Percentiles rank a stretch among this genome's conserved stretches.
These are phyloP conservation scores for Apostasia ramifera DNA, from an alignment of 106 monocot species.

Conservation along the genomic window DNA sequence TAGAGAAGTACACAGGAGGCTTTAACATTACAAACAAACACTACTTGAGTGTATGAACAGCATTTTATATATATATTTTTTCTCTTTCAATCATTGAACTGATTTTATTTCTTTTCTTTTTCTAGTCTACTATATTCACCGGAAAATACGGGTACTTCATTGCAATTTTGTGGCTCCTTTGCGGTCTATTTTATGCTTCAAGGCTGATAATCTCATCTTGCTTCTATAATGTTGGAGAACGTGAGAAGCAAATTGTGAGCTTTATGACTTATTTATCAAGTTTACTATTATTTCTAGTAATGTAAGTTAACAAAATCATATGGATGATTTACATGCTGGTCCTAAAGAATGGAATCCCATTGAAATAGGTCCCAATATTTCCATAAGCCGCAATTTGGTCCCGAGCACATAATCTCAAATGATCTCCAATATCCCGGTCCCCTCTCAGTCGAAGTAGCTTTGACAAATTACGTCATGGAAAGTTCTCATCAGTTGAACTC, in stretches of 20 bases:
- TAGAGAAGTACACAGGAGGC: slow-evolving; percentile 75
- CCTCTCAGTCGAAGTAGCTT: too few species aligned
- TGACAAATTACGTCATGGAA: too few species aligned
- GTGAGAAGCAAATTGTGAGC: slow-evolving; percentile 17
- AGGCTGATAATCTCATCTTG: slow-evolving; percentile 16
- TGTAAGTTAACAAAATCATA: slow-evolving; percentile 33
- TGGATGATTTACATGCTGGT: too few species aligned
- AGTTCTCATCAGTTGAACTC: too few species aligned
- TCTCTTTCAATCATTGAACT: not conserved
- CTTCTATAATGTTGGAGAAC: slow-evolving; percentile 16
- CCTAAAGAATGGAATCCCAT: too few species aligned
- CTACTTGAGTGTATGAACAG: slow-evolving; percentile 85
- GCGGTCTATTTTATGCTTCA: slow-evolving; percentile 28
- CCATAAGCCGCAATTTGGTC: too few species aligned
- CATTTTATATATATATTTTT: not conserved
- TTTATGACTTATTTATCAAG: slow-evolving; percentile 12
- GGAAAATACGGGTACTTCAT: slow-evolving; percentile 15
- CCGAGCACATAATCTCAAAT: too few species aligned
- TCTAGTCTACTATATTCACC: slow-evolving; percentile 18
- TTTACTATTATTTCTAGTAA: slow-evolving; percentile 38
- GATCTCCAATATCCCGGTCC: too few species aligned
- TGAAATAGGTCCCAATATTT: too few species aligned
- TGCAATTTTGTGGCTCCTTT: slow-evolving; percentile 19
- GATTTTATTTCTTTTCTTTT: slow-evolving; percentile 2
- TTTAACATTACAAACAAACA: slow-evolving; percentile 85